phyloP scores from a whole-genome alignment of 306 rosid genomes.

The Pueraria montana region DNA sequence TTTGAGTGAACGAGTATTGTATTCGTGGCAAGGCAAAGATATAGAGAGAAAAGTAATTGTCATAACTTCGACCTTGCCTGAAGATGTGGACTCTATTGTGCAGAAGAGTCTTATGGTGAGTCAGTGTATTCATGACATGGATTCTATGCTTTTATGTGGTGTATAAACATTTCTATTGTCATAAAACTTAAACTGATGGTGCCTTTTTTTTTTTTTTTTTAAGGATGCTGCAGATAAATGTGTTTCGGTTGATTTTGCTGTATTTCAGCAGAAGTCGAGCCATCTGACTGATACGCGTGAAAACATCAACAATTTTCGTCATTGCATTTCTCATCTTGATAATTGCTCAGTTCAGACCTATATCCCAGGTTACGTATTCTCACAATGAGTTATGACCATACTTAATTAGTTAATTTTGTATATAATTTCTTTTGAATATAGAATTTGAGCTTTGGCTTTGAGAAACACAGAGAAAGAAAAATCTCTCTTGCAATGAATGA shows the following conservation, averaged over 20 bases:
- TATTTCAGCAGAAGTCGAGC: constrained; percentile 71
- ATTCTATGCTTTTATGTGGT: constrained; percentile 12
- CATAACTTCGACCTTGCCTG: constrained; percentile 67
- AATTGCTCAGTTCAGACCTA: constrained; percentile 76
- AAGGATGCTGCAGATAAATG: constrained; percentile 80
- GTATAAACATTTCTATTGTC: constrained; percentile 16
- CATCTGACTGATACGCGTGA: constrained; percentile 64
- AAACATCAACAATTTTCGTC: constrained; percentile 60
- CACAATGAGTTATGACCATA: constrained; percentile 34
- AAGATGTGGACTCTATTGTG: constrained; percentile 61
- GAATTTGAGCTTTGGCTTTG: constrained; percentile 36
- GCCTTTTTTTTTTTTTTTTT: constrained; percentile 1
- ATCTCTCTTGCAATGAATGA: not conserved
- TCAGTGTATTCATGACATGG: constrained; percentile 5
- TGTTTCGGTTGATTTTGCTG: constrained; percentile 76
- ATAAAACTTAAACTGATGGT: not conserved
- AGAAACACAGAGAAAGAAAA: not conserved
- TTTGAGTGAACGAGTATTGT: constrained; percentile 69
- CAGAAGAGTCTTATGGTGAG: constrained; percentile 71
- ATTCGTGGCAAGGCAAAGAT: constrained; percentile 81
- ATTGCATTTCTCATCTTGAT: constrained; percentile 70
- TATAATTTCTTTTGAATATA: constrained; percentile 29
- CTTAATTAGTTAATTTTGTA: constrained; percentile 27
- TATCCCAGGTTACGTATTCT: constrained; percentile 61
- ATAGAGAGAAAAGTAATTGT: constrained; percentile 73